Evolutionary conservation across 768 basidiomycete species (phyloP), one percentile per base, ranked within the genome.

Genomic region (Phylloporus arenicola): DNA sequence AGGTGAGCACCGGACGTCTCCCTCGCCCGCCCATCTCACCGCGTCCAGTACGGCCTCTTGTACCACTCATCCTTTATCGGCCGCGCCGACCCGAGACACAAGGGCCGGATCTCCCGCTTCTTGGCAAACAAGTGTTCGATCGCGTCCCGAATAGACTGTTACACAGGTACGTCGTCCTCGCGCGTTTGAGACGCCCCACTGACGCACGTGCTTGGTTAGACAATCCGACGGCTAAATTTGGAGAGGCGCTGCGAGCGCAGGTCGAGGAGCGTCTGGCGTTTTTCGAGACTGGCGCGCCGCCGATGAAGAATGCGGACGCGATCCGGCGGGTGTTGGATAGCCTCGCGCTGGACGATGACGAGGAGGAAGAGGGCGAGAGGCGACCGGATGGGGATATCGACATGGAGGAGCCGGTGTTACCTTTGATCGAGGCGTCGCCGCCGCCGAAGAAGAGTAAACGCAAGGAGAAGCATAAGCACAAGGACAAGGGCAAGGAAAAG

Each of bases 111-210:
- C 64, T 96, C 94, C 4, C 86, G 95, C n/a, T 98, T 97, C 81
- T 77, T 98, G 8, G 95, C 95, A 34, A 98, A 98, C 79, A 98
- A 98, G 71, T 93, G 92, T 64, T 94, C 93, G 48, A 97, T 98
- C 59, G 95, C 95, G 2, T 89, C 92, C 14, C 80, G 95, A 48
- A 97, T 98, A 70, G 95, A 98, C 67, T 97, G 93, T 69, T 98
- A 88, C 65, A 76, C 86, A 2, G 90, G 90, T 88, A 59, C 48
- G 79, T 61, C 13, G 22, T 12, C 29, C 4, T 19, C 16, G 14
- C 9, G 3, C 11, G 9, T 6, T 24, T 39, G 5, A 2, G 8
- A 3, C 37, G 35, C 31, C 3, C 3, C 0, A 20, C 24, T 14
- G 8, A 41, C 4, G n/a, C 35, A 29, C 12, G 13, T 31, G 30